Percentiles rank a stretch among this genome's conserved stretches.
phyloP scores from a whole-genome alignment of 2,329 filamentous ascomycete genomes.

The Xylaria polymorpha region DNA sequence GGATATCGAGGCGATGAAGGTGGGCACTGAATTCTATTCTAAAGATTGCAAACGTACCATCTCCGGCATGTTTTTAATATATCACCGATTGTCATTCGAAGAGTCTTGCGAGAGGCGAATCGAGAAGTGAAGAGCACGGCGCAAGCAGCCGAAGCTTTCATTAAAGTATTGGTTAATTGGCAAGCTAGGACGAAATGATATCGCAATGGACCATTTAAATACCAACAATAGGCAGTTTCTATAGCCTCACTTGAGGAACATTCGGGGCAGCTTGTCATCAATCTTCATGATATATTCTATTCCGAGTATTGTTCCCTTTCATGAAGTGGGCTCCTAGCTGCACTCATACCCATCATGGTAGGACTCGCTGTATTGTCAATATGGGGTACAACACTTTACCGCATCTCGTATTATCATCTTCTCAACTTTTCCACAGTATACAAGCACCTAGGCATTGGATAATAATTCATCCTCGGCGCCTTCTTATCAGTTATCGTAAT shows the following conservation, averaged over 20 bases:
- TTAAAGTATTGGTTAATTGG: background rate
- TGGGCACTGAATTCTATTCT: background rate
- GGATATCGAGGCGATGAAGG: background rate
- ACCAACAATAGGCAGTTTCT: background rate
- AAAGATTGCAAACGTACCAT: background rate
- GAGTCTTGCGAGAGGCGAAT: background rate
- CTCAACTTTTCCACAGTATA: slow-evolving; percentile 11
- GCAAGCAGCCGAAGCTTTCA: background rate
- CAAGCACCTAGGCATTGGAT: slow-evolving; percentile 6
- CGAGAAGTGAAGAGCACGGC: background rate
- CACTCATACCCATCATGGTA: background rate
- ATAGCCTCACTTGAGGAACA: background rate
- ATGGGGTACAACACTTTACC: background rate
- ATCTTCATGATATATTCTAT: background rate
- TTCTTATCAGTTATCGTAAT: slow-evolving; percentile 18
- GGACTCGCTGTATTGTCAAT: background rate
- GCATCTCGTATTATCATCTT: background rate
- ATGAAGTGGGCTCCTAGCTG: background rate
- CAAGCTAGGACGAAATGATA: background rate
- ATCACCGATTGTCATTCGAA: background rate
- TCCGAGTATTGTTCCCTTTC: background rate
- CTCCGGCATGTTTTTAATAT: background rate
- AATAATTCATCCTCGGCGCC: slow-evolving; percentile 5
- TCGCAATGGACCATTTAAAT: background rate
- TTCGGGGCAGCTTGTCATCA: background rate